These are phyloP conservation scores for Pyrenochaeta sp. DNA, from an alignment of 2,329 filamentous ascomycete genomes.

Conservation along the genomic window DNA sequence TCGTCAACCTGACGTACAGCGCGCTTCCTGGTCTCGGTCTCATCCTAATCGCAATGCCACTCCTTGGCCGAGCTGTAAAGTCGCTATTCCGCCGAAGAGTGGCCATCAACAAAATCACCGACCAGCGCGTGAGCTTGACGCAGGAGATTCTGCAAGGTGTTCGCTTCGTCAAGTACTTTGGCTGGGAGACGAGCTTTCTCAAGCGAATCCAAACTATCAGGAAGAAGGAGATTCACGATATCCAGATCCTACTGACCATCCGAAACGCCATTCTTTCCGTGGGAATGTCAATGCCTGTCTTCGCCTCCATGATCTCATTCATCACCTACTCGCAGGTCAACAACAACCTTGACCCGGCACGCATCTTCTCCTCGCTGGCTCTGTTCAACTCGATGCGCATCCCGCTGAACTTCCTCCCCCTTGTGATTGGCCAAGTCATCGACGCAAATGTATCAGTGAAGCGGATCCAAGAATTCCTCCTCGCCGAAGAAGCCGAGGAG, in stretches of 20 bases:
- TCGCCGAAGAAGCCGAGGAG: conserved; percentile 85
- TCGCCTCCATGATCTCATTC: conserved; percentile 94
- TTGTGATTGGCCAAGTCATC: conserved; percentile 87
- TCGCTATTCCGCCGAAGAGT: conserved; percentile 78
- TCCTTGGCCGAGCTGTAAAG: conserved; percentile 79
- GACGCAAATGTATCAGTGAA: conserved; percentile 87
- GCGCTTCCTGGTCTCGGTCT: conserved; percentile 88
- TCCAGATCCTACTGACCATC: conserved; percentile 83
- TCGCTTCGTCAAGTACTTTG: conserved; percentile 95
- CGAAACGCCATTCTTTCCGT: conserved; percentile 86
- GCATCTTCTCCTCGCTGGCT: conserved; percentile 90
- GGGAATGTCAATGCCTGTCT: conserved; percentile 87
- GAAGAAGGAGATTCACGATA: conserved; percentile 78
- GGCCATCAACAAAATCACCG: conserved; percentile 90
- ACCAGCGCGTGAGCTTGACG: conserved; percentile 88
- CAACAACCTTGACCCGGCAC: conserved; percentile 74
- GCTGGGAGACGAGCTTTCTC: conserved; percentile 91
- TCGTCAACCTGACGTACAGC: conserved; percentile 90
- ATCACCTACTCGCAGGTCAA: conserved; percentile 76
- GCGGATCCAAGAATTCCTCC: conserved; percentile 86
- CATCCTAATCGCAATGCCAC: conserved; percentile 78
- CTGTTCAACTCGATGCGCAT: conserved; percentile 92
- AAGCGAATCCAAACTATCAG: conserved; percentile 78
- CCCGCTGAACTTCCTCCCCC: conserved; percentile 86
- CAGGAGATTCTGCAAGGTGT: conserved; percentile 93